Evolutionary conservation across 352 stramenopile genomes (phyloP).

Genomic region (Peronosclerospora sorghi): DNA sequence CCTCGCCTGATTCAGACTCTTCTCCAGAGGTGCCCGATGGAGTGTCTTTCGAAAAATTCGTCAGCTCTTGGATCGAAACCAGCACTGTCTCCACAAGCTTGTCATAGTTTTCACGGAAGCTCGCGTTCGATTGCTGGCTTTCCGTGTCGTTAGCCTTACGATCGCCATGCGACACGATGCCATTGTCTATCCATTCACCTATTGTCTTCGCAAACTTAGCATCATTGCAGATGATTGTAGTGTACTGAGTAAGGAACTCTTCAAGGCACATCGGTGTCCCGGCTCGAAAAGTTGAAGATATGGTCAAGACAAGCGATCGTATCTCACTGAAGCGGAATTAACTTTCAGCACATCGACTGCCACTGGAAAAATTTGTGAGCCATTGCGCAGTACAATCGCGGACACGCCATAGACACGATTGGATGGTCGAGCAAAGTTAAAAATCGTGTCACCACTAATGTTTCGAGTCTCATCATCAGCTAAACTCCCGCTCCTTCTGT

Average conservation of each 20-base stretch:
- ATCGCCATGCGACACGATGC: not conserved
- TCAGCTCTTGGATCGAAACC: conserved; percentile 72
- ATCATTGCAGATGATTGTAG: conserved; percentile 18
- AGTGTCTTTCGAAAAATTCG: conserved; percentile 33
- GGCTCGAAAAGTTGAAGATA: conserved; percentile 20
- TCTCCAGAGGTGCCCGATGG: not conserved
- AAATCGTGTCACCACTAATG: conserved; percentile 21
- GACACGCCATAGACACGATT: conserved; percentile 63
- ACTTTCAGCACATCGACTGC: conserved; percentile 16
- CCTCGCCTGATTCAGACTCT: conserved; percentile 5
- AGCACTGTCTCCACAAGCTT: conserved; percentile 70
- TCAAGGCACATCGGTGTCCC: conserved; percentile 26
- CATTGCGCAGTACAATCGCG: conserved; percentile 18
- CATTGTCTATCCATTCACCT: not conserved
- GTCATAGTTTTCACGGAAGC: conserved; percentile 39
- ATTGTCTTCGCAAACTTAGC: conserved; percentile 30
- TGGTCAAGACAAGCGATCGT: conserved; percentile 10
- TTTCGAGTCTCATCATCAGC: conserved; percentile 6
- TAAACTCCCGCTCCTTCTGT: conserved; percentile 10
- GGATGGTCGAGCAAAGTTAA: conserved; percentile 41
- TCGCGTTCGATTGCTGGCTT: conserved; percentile 18
- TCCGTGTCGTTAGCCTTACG: conserved; percentile 4
- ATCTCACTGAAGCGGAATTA: conserved; percentile 26
- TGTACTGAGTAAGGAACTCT: conserved; percentile 18
- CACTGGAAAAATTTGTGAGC: conserved; percentile 15